These are phyloP conservation scores for Funneliformis caledonium DNA, from an alignment of 371 early-diverging fungal genomes.

Conservation along the genomic window DNA sequence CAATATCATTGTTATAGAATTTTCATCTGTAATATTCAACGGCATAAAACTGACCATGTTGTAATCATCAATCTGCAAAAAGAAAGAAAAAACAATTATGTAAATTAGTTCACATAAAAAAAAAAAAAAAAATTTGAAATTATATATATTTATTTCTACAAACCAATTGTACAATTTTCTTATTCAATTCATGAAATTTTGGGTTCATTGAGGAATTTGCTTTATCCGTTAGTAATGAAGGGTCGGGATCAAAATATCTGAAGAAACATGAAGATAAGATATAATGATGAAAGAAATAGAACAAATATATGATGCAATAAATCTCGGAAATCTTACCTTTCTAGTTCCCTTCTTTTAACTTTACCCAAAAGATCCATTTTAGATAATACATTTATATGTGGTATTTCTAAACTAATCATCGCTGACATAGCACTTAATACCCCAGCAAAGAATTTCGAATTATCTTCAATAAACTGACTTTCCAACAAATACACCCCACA, in stretches of 20 bases:
- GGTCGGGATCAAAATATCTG: constrained; percentile 89
- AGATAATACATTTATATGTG: constrained; percentile 96
- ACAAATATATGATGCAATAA: background rate
- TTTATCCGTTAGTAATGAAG: constrained; percentile 81
- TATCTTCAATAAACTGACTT: constrained; percentile 92
- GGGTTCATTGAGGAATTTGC: constrained; percentile 68
- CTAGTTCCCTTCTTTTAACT: constrained; percentile 59
- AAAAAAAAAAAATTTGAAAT: background rate
- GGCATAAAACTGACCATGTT: constrained; percentile 96
- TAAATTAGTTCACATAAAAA: background rate
- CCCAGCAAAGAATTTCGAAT: constrained; percentile 94
- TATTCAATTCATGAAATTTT: constrained; percentile 84
- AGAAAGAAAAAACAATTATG: background rate
- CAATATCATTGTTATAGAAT: constrained; percentile 85
- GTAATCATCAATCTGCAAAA: constrained; percentile 84
- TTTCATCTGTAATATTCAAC: constrained; percentile 93
- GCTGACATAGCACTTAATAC: constrained; percentile 90
- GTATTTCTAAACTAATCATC: constrained; percentile 96
- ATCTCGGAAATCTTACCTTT: constrained; percentile 49
- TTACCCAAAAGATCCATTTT: constrained; percentile 94
- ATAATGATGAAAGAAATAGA: background rate
- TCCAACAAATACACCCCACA: constrained; percentile 96
- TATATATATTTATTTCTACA: background rate
- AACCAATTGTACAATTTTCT: constrained; percentile 86
- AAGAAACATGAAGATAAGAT: background rate